phyloP scores from a whole-genome alignment of 306 rosid genomes.

The Dicorynia guianensis region DNA sequence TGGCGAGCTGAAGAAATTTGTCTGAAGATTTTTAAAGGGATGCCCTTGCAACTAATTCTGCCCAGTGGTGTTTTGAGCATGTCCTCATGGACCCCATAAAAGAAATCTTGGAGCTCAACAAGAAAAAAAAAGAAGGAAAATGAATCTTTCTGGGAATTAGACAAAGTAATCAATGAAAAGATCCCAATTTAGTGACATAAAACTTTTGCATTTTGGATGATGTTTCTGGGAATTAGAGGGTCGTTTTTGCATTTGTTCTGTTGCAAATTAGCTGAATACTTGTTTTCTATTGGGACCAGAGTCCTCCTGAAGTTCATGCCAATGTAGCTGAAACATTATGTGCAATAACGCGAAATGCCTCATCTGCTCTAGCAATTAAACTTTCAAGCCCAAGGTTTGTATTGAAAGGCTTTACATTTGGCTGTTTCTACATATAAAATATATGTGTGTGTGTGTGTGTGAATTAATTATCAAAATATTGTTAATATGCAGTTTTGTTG shows the following conservation, averaged over 20 bases:
- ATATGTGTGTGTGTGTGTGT: background rate
- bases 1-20: constrained; percentile 14
- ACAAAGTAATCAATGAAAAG: background rate
- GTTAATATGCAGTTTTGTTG: constrained; percentile 73
- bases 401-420: constrained; percentile 10
- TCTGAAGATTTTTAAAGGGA: background rate
- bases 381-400: constrained; percentile 96
- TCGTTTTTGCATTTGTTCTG: constrained; percentile 20
- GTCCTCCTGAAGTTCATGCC: constrained; percentile 94
- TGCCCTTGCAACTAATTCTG: constrained; percentile 6
- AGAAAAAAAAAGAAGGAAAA: background rate
- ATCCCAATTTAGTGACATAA: background rate
- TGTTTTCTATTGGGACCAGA: constrained; percentile 54
- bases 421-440: background rate
- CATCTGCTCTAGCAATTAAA: constrained; percentile 84
- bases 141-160: background rate
- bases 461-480: constrained; percentile 29
- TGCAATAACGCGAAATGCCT: constrained; percentile 81
- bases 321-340: constrained; percentile 94
- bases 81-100: background rate
- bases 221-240: constrained; percentile 19
- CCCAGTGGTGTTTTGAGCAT: constrained; percentile 17
- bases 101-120: constrained; percentile 1
- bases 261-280: constrained; percentile 21
- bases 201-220: background rate